These are phyloP conservation scores for Pichia sp. DNA, from an alignment of 1,139 yeast species.

Conservation along the genomic window DNA sequence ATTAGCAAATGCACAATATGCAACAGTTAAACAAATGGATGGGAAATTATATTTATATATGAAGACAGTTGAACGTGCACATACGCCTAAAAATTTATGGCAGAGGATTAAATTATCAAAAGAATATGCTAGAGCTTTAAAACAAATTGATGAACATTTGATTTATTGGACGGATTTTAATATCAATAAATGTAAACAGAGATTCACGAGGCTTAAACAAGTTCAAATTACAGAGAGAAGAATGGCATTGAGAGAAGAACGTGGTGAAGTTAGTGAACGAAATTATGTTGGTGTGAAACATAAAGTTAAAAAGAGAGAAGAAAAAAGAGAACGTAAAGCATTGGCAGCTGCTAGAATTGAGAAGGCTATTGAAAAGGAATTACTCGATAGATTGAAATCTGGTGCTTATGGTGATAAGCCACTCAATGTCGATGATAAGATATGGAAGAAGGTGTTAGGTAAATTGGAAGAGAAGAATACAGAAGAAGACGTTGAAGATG, in stretches of 20 bases:
- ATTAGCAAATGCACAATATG: conserved; percentile 90
- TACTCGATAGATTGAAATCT: conserved; percentile 86
- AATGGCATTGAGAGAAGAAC: conserved; percentile 76
- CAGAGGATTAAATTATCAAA: conserved; percentile 85
- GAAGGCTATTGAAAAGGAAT: conserved; percentile 91
- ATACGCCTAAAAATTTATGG: conserved; percentile 90
- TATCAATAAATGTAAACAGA: conserved; percentile 90
- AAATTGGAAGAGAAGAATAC: conserved; percentile 55
- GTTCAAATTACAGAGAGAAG: conserved; percentile 96
- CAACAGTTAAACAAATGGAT: conserved; percentile 84
- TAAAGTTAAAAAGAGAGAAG: conserved; percentile 90
- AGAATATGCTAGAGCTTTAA: conserved; percentile 79
- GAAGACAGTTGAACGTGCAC: conserved; percentile 97
- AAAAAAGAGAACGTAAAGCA: conserved; percentile 92
- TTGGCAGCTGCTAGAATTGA: conserved; percentile 94
- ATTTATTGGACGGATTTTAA: conserved; percentile 90
- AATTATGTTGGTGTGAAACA: conserved; percentile 88
- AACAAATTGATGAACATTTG: conserved; percentile 80
- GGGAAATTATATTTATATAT: conserved; percentile 87
- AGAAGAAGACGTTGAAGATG: conserved; percentile 50
- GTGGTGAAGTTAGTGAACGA: conserved; percentile 44
- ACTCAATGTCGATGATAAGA: conserved; percentile 87
- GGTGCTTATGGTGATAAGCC: conserved; percentile 99
- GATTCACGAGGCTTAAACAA: conserved; percentile 89
- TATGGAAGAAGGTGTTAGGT: conserved; percentile 92